These are phyloP conservation scores for Rhododendron henanense DNA, from an alignment of 148 eudicot genomes.

Conservation along the genomic window DNA sequence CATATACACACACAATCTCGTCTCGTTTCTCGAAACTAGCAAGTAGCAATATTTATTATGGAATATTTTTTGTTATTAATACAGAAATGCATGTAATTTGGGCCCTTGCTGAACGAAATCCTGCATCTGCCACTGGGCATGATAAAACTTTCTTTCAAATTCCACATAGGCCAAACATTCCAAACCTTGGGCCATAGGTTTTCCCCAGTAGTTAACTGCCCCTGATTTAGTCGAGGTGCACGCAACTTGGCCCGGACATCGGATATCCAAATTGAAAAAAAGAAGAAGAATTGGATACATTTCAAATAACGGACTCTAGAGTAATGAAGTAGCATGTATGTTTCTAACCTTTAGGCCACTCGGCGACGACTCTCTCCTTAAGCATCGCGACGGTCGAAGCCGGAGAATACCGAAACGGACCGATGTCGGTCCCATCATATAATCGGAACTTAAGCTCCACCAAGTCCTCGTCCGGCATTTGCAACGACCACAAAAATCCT, in stretches of 20 bases:
- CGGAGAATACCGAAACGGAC: slow-evolving; percentile 59
- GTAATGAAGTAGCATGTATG: background rate
- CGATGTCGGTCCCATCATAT: slow-evolving; percentile 76
- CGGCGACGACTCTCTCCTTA: slow-evolving; percentile 65
- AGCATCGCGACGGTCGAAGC: slow-evolving; percentile 61
- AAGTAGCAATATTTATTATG: background rate
- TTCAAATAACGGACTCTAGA: background rate
- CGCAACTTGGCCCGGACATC: background rate
- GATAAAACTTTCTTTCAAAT: no score
- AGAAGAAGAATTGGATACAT: background rate
- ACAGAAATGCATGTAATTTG: no score
- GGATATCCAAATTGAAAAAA: background rate
- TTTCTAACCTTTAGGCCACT: slow-evolving; percentile 77
- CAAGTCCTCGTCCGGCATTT: slow-evolving; percentile 75
- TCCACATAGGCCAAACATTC: no score
- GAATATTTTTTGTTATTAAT: no score
- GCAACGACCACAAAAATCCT: slow-evolving; percentile 8
- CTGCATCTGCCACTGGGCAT: no score
- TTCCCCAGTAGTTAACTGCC: no score
- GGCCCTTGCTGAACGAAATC: no score
- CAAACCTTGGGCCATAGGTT: no score
- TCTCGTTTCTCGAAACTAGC: background rate
- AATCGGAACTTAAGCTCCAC: slow-evolving; percentile 72
- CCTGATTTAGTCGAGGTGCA: no score
- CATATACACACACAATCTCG: background rate